Base-by-base conservation (phyloP, 768 basidiomycete species). In the Mycena sanguinolenta region DNA sequence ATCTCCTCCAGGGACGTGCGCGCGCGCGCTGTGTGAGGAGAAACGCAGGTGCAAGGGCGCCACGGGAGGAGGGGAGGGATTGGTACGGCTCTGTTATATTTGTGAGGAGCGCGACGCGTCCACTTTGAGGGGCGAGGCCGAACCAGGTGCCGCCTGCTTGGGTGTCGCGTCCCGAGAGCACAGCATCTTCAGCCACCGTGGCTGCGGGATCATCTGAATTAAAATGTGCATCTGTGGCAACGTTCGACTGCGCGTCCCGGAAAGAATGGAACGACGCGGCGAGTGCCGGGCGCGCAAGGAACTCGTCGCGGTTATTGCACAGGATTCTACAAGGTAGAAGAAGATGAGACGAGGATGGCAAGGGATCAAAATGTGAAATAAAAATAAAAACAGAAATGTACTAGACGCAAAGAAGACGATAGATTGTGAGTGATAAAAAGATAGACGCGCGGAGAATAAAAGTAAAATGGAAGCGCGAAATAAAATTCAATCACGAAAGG, bases 111-210 rank as follows among this genome's bases (percentile, higher is more conserved):
- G 92, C 93, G 63, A 94, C 80, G 73, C 86, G 87, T 27, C 95
- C 95, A 4, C 61, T 36, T 68, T 85, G 71, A 69, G 87, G 86
- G 76, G 79, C 89, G 65, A 95, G 79, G 16, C 95, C 95, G 75
- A 94, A 86, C 95, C 95, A 96, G 39, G 94, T 92, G 52, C 95
- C 95, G 46, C 93, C 93, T 3, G 90, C 94, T 57, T 82, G 82
- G 25, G 84, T 76, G 80, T 96, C 95, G 73, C 90, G 87, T 57
- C 95, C 95, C 2, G 93, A 95, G 63, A 96, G 84, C 69, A 95
- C 79, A 58, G 70, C 74, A 70, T 73, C 68, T 55, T 75, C 70
- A 63, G 81, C 75, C 46, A 77, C 68, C 32, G 58, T 21, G 57
- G 19, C 30, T n/a, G 13, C 16, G 28, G 42, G 21, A 4, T 46